These are phyloP conservation scores for Paraphoma sp. DNA, from an alignment of 2,329 filamentous ascomycete genomes.

Conservation along the genomic window DNA sequence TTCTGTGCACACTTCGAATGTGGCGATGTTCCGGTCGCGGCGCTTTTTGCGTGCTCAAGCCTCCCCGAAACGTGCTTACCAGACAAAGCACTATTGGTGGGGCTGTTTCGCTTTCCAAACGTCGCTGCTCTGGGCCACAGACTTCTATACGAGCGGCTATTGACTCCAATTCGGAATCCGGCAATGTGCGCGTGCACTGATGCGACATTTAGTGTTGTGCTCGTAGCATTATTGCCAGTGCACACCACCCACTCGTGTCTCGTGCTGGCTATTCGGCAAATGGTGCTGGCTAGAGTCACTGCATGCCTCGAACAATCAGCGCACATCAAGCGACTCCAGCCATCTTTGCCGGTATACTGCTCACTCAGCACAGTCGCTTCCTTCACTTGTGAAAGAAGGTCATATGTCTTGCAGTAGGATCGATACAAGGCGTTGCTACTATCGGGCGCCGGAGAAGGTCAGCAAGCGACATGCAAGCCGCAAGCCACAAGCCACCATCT, in stretches of 20 bases:
- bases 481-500: constrained; percentile 6
- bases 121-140: not conserved
- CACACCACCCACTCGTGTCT: not conserved
- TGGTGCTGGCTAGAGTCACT: not conserved
- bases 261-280: not conserved
- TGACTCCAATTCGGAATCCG: not conserved
- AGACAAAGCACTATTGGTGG: not conserved
- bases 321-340: too few species aligned
- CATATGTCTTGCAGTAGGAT: not conserved
- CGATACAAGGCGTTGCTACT: not conserved
- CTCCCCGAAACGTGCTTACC: constrained; percentile 1
- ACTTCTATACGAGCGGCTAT: not conserved
- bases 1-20: not conserved
- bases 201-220: not conserved
- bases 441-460: not conserved
- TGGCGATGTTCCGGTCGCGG: not conserved
- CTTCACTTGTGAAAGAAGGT: not conserved
- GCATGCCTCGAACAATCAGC: not conserved
- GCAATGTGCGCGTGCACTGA: not conserved
- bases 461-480: not conserved
- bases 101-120: not conserved
- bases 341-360: not conserved
- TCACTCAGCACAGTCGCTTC: not conserved
- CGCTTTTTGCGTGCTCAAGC: constrained; percentile 5
- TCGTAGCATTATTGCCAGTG: not conserved